These are phyloP conservation scores for Elongisporangium undulatum DNA, from an alignment of 352 stramenopile species.

Conservation along the genomic window DNA sequence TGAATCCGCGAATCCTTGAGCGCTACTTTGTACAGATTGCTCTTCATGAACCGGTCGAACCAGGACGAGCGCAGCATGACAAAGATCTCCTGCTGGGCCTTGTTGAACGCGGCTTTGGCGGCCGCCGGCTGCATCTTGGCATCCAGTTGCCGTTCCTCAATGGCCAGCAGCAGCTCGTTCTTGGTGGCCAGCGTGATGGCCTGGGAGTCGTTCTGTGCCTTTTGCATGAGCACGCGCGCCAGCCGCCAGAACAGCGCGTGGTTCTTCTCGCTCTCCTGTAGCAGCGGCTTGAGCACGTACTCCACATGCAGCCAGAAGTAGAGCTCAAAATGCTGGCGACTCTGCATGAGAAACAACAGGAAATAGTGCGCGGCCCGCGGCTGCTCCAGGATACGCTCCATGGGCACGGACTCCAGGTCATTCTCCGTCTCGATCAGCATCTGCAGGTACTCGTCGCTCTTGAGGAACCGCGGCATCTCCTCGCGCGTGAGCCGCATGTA, in stretches of 20 bases:
- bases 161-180: constrained; percentile 49
- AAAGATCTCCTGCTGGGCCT: constrained; percentile 80
- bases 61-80: constrained; percentile 74
- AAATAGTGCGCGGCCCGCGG: constrained; percentile 82
- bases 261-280: constrained; percentile 30
- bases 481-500: constrained; percentile 81
- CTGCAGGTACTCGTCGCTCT: constrained; percentile 79
- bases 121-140: constrained; percentile 35
- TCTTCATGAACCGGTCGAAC: constrained; percentile 84
- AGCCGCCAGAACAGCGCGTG: constrained; percentile 66
- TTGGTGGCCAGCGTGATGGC: constrained; percentile 77
- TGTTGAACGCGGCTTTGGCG: constrained; percentile 44
- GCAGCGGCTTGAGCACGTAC: constrained; percentile 74
- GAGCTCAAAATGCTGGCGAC: constrained; percentile 81
- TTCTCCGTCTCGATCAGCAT: constrained; percentile 85
- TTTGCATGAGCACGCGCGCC: constrained; percentile 56
- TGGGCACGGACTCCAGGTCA: constrained; percentile 65
- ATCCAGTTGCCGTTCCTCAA: constrained; percentile 36
- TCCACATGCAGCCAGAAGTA: constrained; percentile 89
- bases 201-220: constrained; percentile 72
- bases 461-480: constrained; percentile 80
- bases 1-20: constrained; percentile 71
- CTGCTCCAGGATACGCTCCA: constrained; percentile 78
- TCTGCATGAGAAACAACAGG: constrained; percentile 84
- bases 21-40: constrained; percentile 76